Percentiles rank a stretch among this genome's conserved stretches.
These are phyloP conservation scores for Novakomyces olei DNA, from an alignment of 805 yeast species.

Conservation along the genomic window DNA sequence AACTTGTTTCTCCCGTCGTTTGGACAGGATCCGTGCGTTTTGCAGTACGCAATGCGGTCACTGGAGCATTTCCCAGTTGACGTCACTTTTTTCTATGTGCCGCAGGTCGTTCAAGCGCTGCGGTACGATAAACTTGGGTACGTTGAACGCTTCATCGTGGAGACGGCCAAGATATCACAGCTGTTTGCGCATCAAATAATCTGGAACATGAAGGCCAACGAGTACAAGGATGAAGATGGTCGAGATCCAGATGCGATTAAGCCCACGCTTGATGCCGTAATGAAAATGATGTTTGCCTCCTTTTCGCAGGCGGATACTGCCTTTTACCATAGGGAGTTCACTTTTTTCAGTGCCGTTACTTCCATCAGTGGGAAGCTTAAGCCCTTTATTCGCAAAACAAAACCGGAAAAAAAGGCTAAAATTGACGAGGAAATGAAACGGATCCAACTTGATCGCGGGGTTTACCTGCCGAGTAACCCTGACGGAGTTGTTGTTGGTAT, in stretches of 20 bases:
- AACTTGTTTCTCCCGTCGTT: slow-evolving; percentile 59
- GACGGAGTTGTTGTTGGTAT: slow-evolving; percentile 87
- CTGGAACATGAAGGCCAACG: slow-evolving; percentile 93
- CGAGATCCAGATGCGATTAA: slow-evolving; percentile 56
- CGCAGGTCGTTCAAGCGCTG: slow-evolving; percentile 85
- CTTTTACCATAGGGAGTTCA: slow-evolving; percentile 66
- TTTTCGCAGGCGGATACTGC: slow-evolving; percentile 38
- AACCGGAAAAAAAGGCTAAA: slow-evolving; percentile 80
- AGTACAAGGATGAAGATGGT: slow-evolving; percentile 75
- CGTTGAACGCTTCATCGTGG: slow-evolving; percentile 69
- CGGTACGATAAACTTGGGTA: slow-evolving; percentile 68
- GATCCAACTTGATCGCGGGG: slow-evolving; percentile 54
- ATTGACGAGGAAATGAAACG: slow-evolving; percentile 88
- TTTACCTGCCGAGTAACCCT: slow-evolving; percentile 87
- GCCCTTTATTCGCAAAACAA: slow-evolving; percentile 80
- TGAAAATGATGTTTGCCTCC: slow-evolving; percentile 35
- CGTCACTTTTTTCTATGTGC: slow-evolving; percentile 84
- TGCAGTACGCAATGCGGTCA: slow-evolving; percentile 80
- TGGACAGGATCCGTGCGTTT: slow-evolving; percentile 38
- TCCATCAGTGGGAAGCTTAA: slow-evolving; percentile 83
- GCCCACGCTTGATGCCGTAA: slow-evolving; percentile 58
- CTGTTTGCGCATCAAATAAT: slow-evolving; percentile 92
- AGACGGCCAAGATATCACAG: slow-evolving; percentile 76
- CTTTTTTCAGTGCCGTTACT: slow-evolving; percentile 77
- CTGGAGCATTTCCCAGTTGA: slow-evolving; percentile 72